phyloP scores from a whole-genome alignment of 768 basidiomycete genomes.

The Russula ochroleuca region DNA sequence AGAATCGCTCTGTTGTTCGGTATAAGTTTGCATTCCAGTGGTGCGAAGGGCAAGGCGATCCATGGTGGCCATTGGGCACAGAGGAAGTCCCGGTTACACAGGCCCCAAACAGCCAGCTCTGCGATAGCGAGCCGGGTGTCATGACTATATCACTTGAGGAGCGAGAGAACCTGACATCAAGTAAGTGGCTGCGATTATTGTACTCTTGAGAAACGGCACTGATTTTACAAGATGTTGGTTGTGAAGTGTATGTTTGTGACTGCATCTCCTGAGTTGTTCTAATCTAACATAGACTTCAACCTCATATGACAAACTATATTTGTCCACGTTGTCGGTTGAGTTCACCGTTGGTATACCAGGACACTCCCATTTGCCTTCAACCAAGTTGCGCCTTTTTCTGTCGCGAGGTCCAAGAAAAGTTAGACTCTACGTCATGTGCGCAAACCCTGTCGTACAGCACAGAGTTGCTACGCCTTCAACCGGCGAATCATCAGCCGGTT shows the following conservation, averaged over 20 bases:
- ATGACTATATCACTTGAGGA: not conserved
- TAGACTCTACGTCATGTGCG: slow-evolving; percentile 48
- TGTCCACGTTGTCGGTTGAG: slow-evolving; percentile 44
- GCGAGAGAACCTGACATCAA: not conserved
- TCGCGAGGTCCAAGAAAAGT: slow-evolving; percentile 31
- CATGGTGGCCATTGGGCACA: slow-evolving; percentile 43
- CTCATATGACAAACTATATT: not conserved
- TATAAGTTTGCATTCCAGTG: slow-evolving; percentile 85
- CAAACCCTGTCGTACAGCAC: slow-evolving; percentile 27
- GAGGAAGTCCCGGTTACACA: not conserved
- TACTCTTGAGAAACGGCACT: not conserved
- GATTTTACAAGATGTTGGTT: not conserved
- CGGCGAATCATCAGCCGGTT: slow-evolving; percentile 11
- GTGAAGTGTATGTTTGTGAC: slow-evolving; percentile 3
- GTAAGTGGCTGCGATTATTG: not conserved
- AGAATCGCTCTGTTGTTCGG: slow-evolving; percentile 55
- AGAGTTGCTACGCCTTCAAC: slow-evolving; percentile 31
- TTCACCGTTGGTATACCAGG: slow-evolving; percentile 52
- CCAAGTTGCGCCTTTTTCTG: slow-evolving; percentile 57
- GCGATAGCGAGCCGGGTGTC: not conserved
- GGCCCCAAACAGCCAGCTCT: not conserved
- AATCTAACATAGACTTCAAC: slow-evolving; percentile 1
- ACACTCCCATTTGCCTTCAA: slow-evolving; percentile 61
- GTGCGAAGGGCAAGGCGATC: slow-evolving; percentile 64
- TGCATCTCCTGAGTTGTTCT: not conserved